Percentiles rank a stretch among this genome's conserved stretches.
Conservation (phyloP, 805 yeast species). For the Metschnikowia vanudenii region DNA sequence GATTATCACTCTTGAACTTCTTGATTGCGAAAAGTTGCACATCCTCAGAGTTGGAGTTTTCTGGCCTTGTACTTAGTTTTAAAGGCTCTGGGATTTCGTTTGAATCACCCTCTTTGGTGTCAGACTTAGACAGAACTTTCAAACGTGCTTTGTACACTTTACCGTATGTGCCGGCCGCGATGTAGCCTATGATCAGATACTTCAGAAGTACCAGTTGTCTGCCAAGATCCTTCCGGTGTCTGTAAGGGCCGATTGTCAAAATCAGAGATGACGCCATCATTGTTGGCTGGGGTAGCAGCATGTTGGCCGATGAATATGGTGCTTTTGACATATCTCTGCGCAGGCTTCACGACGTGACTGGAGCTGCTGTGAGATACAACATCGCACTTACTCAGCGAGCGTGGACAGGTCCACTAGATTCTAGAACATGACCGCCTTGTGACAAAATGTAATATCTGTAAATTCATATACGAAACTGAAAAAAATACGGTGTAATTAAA, state of each 20-base stretch:
- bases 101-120: slow-evolving; percentile 15
- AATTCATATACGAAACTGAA: too few species aligned
- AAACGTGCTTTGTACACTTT: slow-evolving; percentile 86
- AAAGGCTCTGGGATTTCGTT: slow-evolving; percentile 8
- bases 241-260: slow-evolving; percentile 43
- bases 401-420: neutral
- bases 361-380: neutral
- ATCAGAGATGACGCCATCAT: slow-evolving; percentile 42
- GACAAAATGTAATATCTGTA: too few species aligned
- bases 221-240: slow-evolving; percentile 55
- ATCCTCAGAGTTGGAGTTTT: slow-evolving; percentile 8
- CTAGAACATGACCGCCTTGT: too few species aligned
- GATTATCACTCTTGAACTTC: slow-evolving; percentile 84
- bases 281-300: slow-evolving; percentile 19
- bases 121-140: slow-evolving; percentile 16
- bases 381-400: neutral
- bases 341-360: neutral
- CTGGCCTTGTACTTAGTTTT: neutral
- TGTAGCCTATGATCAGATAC: slow-evolving; percentile 88
- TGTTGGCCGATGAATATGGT: slow-evolving; percentile 1
- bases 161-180: slow-evolving; percentile 98
- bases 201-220: slow-evolving; percentile 76
- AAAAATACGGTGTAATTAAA: too few species aligned
- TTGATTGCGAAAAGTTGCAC: slow-evolving; percentile 74
- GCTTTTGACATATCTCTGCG: slow-evolving; percentile 1